Base-by-base conservation (phyloP, 2,329 filamentous ascomycete species). In the Setomelanomma holmii region DNA sequence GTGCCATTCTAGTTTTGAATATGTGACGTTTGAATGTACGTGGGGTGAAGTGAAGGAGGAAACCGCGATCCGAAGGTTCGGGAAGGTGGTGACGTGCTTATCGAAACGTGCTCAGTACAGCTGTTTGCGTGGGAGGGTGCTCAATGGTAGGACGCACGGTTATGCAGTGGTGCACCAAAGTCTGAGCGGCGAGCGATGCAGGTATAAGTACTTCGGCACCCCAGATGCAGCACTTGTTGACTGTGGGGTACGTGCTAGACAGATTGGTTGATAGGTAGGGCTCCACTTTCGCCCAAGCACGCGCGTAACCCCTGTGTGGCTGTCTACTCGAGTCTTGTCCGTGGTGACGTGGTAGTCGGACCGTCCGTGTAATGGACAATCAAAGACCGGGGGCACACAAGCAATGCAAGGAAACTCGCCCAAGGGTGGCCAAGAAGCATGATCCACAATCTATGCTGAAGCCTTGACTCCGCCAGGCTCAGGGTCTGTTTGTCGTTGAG, bases 281-380 rank as follows among this genome's bases (percentile, higher is more conserved):
- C 46, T 60, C 66, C 64, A 65, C 62, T 44, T 48, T 41, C 22
- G 24, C 52, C 60, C 62, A 63, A 63, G 67, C 64, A 68, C 61
- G 63, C 60, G 61, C 63, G 60, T 64, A 58, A 49, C 51, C 60
- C 50, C 63, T 53, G 36, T 63, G 60, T 63, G 63, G 64, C 59
- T 62, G 55, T 40, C 52, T 58, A 35, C 20, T 40, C 21, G 34
- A n/a, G 34, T 40, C 22, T 55, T 54, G 38, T 40, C 61, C 61
- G 63, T 66, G 56, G 65, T 72, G 68, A 74, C 68, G 69, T 72
- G 69, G 63, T 71, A 68, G 61, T 65, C 62, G 67, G 65, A 67
- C 64, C 58, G 55, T 51, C 49, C 56, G 62, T 70, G 63, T 58
- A 66, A 67, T 67, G 53, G 57, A 63, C 58, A 49, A 63, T 62